These are phyloP conservation scores for Zygnema cylindricum DNA, from an alignment of 139 green algal species.

Conservation along the genomic window DNA sequence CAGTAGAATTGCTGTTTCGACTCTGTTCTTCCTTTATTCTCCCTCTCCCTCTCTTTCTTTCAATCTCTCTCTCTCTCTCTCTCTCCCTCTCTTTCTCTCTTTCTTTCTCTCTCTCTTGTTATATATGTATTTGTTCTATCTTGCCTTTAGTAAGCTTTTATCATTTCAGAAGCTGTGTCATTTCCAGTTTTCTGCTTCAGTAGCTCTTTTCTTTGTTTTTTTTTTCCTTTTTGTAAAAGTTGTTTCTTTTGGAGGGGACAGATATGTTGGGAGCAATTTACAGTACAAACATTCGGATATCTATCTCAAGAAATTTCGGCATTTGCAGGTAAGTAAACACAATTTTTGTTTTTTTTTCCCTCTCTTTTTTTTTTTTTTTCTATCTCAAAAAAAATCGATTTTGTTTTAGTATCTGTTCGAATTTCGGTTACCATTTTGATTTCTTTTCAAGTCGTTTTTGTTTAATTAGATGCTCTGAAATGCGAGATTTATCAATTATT, in stretches of 20 bases:
- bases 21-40: background rate
- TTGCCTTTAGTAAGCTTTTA: background rate
- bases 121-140: background rate
- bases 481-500: too few relatives aligned
- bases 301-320: conserved; percentile 86
- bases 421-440: too few relatives aligned
- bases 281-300: conserved; percentile 87
- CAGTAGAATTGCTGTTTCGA: too few relatives aligned
- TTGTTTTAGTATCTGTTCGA: too few relatives aligned
- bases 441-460: too few relatives aligned
- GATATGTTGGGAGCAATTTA: conserved; percentile 70
- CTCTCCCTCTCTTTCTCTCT: background rate
- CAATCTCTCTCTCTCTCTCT: background rate
- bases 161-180: too few relatives aligned
- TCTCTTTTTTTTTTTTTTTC: too few relatives aligned
- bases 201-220: background rate
- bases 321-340: conserved; percentile 79
- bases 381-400: too few relatives aligned
- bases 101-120: background rate
- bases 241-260: conserved; percentile 27
- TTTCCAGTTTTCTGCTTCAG: too few relatives aligned
- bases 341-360: too few relatives aligned
- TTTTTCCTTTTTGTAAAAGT: background rate
- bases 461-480: too few relatives aligned
- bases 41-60: background rate